Evolutionary conservation across 441 rosid genomes (phyloP), one percentile per base, ranked within the genome.

Genomic region (Bruguiera hainesii): DNA sequence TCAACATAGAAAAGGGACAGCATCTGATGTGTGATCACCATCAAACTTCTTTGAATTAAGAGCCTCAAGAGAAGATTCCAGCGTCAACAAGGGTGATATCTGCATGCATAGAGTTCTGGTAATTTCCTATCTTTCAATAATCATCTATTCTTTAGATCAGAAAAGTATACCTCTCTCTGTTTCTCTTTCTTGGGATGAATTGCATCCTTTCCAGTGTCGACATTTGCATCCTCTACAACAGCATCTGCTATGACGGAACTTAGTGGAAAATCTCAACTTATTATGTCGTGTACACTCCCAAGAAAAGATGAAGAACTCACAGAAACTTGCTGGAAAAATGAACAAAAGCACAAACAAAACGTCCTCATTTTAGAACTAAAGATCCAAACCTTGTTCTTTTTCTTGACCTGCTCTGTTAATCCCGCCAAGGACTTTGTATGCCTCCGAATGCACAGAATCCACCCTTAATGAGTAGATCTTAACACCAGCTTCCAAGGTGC

Each of bases 401-500:
- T 82, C 91, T 60, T 77, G 89, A 46, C 90, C 96, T 21, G 88
- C 98, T 75, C 95, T 81, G 61, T 81, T 91, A 68, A 93, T 86
- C 50, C 96, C 96, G 66, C 97, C 93, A 56, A 93, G 91, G 76
- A 93, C 97, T 82, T 87, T 91, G 80, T 91, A 93, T 23, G 97
- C 95, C 69, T 93, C 96, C 33, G 96, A 87, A 78, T 91, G 96
- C 78, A 83, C 86, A 0, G 97, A 91, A 82, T 93, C 97, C 74
- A 91, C 96, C 73, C 97, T 79, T 70, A 89, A 59, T 0, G 96
- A 86, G 78, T 93, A 91, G 56, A 93, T 93, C 82, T 90, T 91
- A 67, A 93, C 97, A 60, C 98, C 96, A 73, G 97, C 98, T 84
- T 93, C 98, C 75, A 93, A 80, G 6, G 97, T 89, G 82, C 93